phyloP scores from a whole-genome alignment of 148 eudicot genomes.

The Cornus florida region DNA sequence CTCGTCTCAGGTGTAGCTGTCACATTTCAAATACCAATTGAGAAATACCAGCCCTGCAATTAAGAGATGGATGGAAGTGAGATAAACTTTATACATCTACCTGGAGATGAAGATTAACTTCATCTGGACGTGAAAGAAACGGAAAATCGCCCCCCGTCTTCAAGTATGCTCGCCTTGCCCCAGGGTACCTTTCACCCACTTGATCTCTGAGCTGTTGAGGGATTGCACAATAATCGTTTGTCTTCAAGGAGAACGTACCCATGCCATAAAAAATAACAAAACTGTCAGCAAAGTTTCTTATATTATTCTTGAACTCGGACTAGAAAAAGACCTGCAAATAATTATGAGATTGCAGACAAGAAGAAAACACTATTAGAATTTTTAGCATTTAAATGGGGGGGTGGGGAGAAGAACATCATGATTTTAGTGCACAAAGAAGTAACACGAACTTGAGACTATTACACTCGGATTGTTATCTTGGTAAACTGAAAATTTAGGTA shows the following conservation, averaged over 20 bases:
- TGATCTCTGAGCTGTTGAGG: conserved; percentile 90
- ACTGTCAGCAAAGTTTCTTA: background rate
- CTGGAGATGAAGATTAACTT: conserved; percentile 98
- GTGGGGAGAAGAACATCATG: no score
- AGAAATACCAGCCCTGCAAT: conserved; percentile 7
- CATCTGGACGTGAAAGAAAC: conserved; percentile 91
- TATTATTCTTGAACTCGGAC: background rate
- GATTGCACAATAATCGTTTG: conserved; percentile 79
- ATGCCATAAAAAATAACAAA: conserved; percentile 9
- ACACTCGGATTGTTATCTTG: background rate
- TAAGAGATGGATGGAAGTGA: background rate
- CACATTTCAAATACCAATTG: conserved; percentile 5
- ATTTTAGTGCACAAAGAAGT: background rate
- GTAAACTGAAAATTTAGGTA: background rate
- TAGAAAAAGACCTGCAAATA: background rate
- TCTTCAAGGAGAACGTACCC: conserved; percentile 39
- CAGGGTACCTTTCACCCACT: conserved; percentile 82
- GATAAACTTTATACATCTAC: conserved; percentile 26
- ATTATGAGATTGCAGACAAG: no score
- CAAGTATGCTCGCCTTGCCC: conserved; percentile 81
- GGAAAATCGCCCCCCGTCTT: conserved; percentile 98
- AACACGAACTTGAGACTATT: background rate
- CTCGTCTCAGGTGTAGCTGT: conserved; percentile 93
- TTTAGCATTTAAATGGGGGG: no score
- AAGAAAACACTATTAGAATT: no score